Percentiles rank a stretch among this genome's conserved stretches.
Evolutionary conservation across 1,284 basidiomycete genomes (phyloP).

Genomic region (Leccinum proliferum): DNA sequence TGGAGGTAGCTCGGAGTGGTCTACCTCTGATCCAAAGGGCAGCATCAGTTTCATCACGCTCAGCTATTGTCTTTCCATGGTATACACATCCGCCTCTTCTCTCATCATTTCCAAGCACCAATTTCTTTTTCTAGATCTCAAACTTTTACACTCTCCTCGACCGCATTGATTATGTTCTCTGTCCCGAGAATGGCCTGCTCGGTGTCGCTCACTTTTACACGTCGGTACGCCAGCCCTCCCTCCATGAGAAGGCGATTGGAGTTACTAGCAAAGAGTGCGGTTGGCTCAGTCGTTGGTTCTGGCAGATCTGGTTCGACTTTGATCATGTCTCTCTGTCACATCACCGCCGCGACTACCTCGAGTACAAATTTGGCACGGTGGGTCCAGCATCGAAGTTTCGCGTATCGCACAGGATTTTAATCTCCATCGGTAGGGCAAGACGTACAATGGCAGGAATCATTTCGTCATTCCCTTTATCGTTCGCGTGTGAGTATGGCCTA

Average conservation of each 20-base stretch:
- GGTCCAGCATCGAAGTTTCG: conserved; percentile 8
- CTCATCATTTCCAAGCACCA: not conserved
- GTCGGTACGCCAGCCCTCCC: conserved; percentile 51
- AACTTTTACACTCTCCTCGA: conserved; percentile 68
- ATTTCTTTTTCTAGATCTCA: conserved; percentile 46
- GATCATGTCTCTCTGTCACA: conserved; percentile 74
- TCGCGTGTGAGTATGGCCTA: conserved; percentile 42
- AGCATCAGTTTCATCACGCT: conserved; percentile 60
- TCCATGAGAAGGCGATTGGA: conserved; percentile 64
- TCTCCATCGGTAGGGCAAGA: conserved; percentile 41
- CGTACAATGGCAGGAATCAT: conserved; percentile 52
- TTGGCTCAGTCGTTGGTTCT: conserved; percentile 78
- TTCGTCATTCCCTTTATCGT: conserved; percentile 69
- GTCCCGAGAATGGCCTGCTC: conserved; percentile 60
- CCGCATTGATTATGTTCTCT: conserved; percentile 65
- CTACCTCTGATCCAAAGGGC: conserved; percentile 45
- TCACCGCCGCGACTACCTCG: conserved; percentile 69
- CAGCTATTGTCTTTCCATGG: conserved; percentile 74
- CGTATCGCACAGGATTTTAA: not conserved
- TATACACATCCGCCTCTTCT: conserved; percentile 20
- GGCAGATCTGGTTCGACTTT: conserved; percentile 79
- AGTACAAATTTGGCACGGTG: conserved; percentile 76
- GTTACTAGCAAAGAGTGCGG: conserved; percentile 65
- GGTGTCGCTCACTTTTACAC: conserved; percentile 82
- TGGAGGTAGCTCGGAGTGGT: conserved; percentile 67